These are phyloP conservation scores for Phtheirospermum japonicum DNA, from an alignment of 257 asterid species.

Conservation along the genomic window DNA sequence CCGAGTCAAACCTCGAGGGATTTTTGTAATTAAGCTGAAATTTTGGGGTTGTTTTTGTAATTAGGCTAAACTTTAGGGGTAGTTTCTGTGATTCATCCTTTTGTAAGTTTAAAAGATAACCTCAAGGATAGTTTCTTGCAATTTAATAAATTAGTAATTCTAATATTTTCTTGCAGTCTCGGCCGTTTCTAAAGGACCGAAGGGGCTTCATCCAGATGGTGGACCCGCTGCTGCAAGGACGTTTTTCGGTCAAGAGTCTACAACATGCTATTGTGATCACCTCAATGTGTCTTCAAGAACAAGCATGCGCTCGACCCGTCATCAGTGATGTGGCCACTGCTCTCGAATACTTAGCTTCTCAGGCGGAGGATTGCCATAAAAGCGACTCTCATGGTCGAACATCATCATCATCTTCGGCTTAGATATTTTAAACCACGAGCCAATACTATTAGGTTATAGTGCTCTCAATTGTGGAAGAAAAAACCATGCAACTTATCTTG, in stretches of 20 bases:
- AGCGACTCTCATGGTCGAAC: neutral
- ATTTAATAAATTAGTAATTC: no score
- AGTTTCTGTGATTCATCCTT: no score
- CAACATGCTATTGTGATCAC: slow-evolving; percentile 61
- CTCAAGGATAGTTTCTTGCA: no score
- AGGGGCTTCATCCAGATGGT: slow-evolving; percentile 45
- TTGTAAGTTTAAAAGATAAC: no score
- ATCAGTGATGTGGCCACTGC: slow-evolving; percentile 56
- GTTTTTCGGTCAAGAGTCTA: slow-evolving; percentile 43
- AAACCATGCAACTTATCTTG: neutral
- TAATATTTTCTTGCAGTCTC: slow-evolving; percentile 40
- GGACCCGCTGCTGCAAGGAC: slow-evolving; percentile 56
- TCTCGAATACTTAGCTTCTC: slow-evolving; percentile 52
- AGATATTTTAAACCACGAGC: neutral
- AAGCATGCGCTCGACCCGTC: slow-evolving; percentile 53
- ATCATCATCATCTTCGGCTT: neutral
- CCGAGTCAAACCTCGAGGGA: no score
- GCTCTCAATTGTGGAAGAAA: neutral
- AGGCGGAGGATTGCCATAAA: slow-evolving; percentile 34
- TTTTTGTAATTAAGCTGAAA: no score
- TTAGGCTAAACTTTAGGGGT: no score
- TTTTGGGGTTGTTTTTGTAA: no score
- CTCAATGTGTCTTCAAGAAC: slow-evolving; percentile 70
- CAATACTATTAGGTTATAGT: no score
- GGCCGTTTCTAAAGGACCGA: slow-evolving; percentile 53